A percentile compares a stretch with the other conserved stretches of the same genome.
Evolutionary conservation across 441 rosid species (phyloP).

Genomic region (Macaranga tanarius): DNA sequence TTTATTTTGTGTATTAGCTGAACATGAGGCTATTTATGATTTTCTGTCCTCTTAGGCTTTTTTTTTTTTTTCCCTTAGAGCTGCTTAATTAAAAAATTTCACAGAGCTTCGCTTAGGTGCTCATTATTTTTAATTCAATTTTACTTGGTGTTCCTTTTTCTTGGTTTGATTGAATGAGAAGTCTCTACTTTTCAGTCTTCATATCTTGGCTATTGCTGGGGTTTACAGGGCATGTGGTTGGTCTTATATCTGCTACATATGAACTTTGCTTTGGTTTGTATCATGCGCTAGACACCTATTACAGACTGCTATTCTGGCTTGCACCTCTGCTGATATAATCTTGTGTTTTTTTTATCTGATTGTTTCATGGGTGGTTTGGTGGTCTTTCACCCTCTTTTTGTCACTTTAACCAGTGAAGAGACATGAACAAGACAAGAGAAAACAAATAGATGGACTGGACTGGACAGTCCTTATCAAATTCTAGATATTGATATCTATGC

Average conservation of each 20-base stretch:
- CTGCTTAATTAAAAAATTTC: background rate
- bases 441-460: background rate
- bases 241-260: background rate
- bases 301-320: background rate
- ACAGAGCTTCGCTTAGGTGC: background rate
- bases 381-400: background rate
- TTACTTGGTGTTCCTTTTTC: background rate
- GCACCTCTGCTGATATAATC: no score
- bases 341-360: no score
- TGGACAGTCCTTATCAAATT: background rate
- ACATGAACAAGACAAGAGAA: background rate
- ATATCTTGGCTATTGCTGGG: background rate
- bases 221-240: background rate
- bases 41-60: background rate
- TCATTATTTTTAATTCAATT: background rate
- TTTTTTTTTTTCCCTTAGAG: background rate
- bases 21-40: background rate
- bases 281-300: background rate
- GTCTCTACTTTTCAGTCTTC: background rate
- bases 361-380: no score
- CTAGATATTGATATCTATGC: background rate
- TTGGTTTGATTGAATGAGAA: background rate
- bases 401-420: background rate
- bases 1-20: background rate
- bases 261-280: slow-evolving; percentile 2